Evolutionary conservation across 2,329 filamentous ascomycete genomes (phyloP).

Genomic region (Calonectria fujianensis): DNA sequence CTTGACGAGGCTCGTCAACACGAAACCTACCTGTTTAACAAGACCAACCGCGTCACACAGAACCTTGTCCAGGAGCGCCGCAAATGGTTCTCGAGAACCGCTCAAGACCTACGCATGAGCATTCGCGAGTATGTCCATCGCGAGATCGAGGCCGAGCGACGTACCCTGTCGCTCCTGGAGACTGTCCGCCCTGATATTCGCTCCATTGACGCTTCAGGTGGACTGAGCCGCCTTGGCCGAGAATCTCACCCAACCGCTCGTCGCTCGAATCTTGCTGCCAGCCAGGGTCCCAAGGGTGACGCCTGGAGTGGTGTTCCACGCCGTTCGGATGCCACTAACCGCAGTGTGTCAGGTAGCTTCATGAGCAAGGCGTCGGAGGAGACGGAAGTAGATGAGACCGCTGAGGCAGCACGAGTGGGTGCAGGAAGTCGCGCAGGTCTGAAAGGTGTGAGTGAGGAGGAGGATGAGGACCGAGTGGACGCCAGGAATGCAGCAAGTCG

Average conservation of each 20-base stretch:
- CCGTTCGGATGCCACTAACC: slow-evolving; percentile 84
- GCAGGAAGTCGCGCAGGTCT: slow-evolving; percentile 68
- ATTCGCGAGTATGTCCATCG: slow-evolving; percentile 95
- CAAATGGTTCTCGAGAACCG: slow-evolving; percentile 91
- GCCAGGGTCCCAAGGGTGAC: slow-evolving; percentile 97
- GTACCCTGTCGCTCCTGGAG: slow-evolving; percentile 94
- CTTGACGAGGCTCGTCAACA: slow-evolving; percentile 90
- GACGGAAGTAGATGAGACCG: slow-evolving; percentile 68
- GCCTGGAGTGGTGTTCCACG: slow-evolving; percentile 97
- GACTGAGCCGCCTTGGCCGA: slow-evolving; percentile 90
- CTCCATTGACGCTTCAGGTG: slow-evolving; percentile 92
- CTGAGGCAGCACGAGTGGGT: slow-evolving; percentile 61
- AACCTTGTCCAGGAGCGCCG: slow-evolving; percentile 93
- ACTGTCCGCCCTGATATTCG: slow-evolving; percentile 94
- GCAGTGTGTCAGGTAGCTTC: slow-evolving; percentile 85
- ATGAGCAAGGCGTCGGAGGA: slow-evolving; percentile 79
- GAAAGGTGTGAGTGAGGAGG: slow-evolving; percentile 82
- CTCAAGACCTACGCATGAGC: slow-evolving; percentile 86
- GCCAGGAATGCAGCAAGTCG: slow-evolving; percentile 96
- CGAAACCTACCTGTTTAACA: slow-evolving; percentile 87
- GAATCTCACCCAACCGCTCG: slow-evolving; percentile 87
- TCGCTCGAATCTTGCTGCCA: slow-evolving; percentile 86
- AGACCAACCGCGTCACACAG: slow-evolving; percentile 90
- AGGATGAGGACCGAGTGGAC: slow-evolving; percentile 95
- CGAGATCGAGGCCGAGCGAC: slow-evolving; percentile 95